Base-by-base conservation (phyloP, 371 early-diverging fungal species). In the Umbelopsis sp. region DNA sequence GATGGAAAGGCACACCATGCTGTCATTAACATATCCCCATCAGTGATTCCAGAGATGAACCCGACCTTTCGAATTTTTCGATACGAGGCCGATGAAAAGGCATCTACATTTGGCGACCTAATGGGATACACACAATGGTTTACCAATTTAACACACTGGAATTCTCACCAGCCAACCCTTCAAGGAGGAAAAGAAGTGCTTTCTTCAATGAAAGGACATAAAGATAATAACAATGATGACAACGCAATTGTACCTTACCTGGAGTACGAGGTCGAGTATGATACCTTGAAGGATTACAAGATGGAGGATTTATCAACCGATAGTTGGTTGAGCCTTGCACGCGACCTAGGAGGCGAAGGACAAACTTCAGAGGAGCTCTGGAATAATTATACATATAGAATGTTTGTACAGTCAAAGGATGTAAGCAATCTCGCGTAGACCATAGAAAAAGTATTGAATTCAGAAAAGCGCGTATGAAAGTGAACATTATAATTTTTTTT, bases 11-110 rank as follows among this genome's bases (percentile, higher is more conserved):
- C 41, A 44, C 63, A 77, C n/a, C 76, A 80, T 65, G 81, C 81
- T 3, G 83, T 89, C 0, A 74, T 88, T 10, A 72, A 83, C 22
- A 78, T 89, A 0, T 80, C 86, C 2, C 93, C 93, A 1, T 86
- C 90, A 50, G 85, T 93, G 50, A 83, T 92, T 24, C 93, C 92
- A 7, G 80, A 83, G 20, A 87, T 86, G 73, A 80, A 89, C 70
- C 93, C 93, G 5, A 80, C 86, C 3, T 83, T 90, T 66, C 87
- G 93, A 22, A 79, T 93, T 2, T 83, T 86, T 71, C 72, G 80
- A 63, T 91, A 91, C 69, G 71, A 77, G 20, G 38, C 70, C 2
- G 50, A 67, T 37, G 37, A 51, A 16, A 71, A 65, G 53, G 72
- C 72, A 12, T 50, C 70, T 22, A 69, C 70, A 67, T 41, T 75